phyloP scores from a whole-genome alignment of 169 alveolate species.

The Cryptosporidium canis region DNA sequence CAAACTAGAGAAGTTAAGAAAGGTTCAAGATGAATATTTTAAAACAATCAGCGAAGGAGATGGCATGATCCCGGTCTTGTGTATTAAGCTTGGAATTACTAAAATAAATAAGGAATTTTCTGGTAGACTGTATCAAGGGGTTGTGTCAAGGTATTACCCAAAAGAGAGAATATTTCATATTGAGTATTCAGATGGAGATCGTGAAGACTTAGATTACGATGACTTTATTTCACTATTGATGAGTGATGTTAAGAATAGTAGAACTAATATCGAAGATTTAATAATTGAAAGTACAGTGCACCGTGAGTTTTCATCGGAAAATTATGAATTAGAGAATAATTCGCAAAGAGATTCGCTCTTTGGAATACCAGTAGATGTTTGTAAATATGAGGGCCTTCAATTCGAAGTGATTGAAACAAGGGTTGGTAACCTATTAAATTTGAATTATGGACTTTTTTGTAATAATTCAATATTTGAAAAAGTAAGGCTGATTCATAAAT shows the following conservation, averaged over 20 bases:
- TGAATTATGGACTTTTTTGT: not conserved
- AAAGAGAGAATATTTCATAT: constrained; percentile 55
- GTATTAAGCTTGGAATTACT: constrained; percentile 55
- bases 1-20: constrained; percentile 40
- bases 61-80: constrained; percentile 47
- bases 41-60: constrained; percentile 39
- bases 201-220: constrained; percentile 57
- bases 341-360: not conserved
- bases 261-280: constrained; percentile 34
- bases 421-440: not conserved
- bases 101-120: constrained; percentile 35
- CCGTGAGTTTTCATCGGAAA: not conserved
- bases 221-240: constrained; percentile 24
- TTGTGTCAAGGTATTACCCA: constrained; percentile 50
- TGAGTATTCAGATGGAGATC: constrained; percentile 59
- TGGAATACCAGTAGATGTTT: not conserved
- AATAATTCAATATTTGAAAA: constrained; percentile 19
- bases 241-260: not conserved
- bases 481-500: constrained; percentile 16
- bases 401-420: not conserved
- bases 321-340: not conserved
- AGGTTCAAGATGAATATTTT: constrained; percentile 56
- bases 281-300: not conserved
- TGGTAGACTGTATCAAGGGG: constrained; percentile 61
- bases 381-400: not conserved